These are phyloP conservation scores for Cicer arietinum DNA, from an alignment of 306 rosid species.

Conservation along the genomic window DNA sequence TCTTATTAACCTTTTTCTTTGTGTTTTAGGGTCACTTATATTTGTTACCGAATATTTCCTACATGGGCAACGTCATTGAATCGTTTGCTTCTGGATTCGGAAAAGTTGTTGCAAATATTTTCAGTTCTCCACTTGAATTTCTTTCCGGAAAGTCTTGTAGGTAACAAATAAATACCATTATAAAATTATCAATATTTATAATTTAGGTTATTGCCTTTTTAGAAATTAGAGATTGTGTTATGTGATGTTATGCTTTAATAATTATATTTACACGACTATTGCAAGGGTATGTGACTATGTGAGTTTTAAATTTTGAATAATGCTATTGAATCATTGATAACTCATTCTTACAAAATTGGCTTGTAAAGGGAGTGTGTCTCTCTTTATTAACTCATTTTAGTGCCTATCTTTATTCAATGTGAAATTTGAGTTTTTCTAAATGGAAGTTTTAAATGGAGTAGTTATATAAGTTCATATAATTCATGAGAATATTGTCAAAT, in stretches of 20 bases:
- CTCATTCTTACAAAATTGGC: too few species aligned
- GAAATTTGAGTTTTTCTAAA: too few species aligned
- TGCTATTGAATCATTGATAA: too few species aligned
- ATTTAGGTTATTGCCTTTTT: background rate
- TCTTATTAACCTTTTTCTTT: background rate
- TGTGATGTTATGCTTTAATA: background rate
- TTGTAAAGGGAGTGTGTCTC: too few species aligned
- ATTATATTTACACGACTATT: background rate
- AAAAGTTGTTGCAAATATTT: slow-evolving; percentile 52
- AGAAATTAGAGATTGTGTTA: background rate
- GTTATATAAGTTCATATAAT: background rate
- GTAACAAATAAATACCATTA: slow-evolving; percentile 40
- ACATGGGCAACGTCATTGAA: slow-evolving; percentile 63
- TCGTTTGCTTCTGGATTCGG: slow-evolving; percentile 62
- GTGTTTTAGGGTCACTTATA: slow-evolving; percentile 15
- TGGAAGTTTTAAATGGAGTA: background rate
- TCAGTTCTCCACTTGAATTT: slow-evolving; percentile 66
- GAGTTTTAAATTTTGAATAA: background rate
- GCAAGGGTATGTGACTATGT: background rate
- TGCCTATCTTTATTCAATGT: too few species aligned
- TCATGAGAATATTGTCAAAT: too few species aligned
- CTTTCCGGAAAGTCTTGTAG: slow-evolving; percentile 77
- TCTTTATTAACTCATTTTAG: too few species aligned
- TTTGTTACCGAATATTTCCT: background rate
- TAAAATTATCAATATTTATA: background rate